Evolutionary conservation across 306 rosid genomes (phyloP), one percentile per base, ranked within the genome.

Genomic region (Cicer pinnatifidum): DNA sequence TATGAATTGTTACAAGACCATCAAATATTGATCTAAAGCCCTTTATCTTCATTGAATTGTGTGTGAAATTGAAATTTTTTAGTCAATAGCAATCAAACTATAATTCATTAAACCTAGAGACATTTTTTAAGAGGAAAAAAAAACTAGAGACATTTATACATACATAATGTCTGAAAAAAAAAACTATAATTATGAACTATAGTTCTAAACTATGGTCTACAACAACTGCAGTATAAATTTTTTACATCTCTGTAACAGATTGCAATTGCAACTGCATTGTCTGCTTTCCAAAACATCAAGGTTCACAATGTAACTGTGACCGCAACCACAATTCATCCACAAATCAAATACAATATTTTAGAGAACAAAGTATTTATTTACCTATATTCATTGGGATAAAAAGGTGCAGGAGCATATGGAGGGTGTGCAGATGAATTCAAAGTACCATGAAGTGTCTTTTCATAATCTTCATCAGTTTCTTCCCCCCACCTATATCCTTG

Each of bases 401-500:
- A 73, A 64, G 85, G 92, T 39, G 75, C 75, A 66, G 75, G 88
- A 57, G 75, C 79, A 70, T 58, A 75, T 39, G 92, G 93, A 81
- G 86, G 96, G 80, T 81, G 76, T 52, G 85, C 76, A 20, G 92
- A 80, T 52, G 84, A 76, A 82, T 76, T 78, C 17, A 51, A 19
- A 75, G 69, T 69, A 80, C 35, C 66, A 12, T 59, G 66, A 59
- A 59, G 66, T 33, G 44, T 9, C 44, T 85, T 89, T 68, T 82
- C 61, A 20, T 86, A 78, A 45, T 87, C 97, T 20, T 87, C 85
- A 52, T 87, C 90, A 35, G 19, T 75, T 50, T 73, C 87, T 61
- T 70, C 60, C 48, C 76, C 84, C 90, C 82, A 71, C 61, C 86
- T 68, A 79, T 79, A 77, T 65, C 98, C 92, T 91, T 78, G 67